Evolutionary conservation across 371 early-diverging fungal species (phyloP).

Genomic region (Lichtheimia hyalospora): DNA sequence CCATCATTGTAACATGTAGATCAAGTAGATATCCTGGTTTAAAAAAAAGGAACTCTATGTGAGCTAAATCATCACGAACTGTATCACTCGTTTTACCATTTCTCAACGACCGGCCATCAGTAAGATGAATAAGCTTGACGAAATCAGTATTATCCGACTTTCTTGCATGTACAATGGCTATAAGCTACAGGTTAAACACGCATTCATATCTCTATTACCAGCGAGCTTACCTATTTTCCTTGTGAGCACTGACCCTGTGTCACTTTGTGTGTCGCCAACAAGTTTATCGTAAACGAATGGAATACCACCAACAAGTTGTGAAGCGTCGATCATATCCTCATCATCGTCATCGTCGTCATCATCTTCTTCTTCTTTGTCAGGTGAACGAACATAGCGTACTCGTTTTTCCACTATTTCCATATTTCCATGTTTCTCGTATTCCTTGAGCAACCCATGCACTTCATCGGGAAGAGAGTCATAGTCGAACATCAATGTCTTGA

Average conservation of each 20-base stretch:
- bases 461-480: slow-evolving; percentile 31
- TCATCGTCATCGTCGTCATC: slow-evolving; percentile 21
- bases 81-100: slow-evolving; percentile 7
- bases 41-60: background rate
- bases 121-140: slow-evolving; percentile 23
- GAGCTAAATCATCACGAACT: background rate
- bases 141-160: slow-evolving; percentile 16
- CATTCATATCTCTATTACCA: background rate
- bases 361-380: slow-evolving; percentile 11
- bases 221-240: background rate
- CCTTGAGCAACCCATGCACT: slow-evolving; percentile 22
- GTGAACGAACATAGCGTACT: slow-evolving; percentile 1
- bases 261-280: background rate
- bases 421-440: slow-evolving; percentile 17
- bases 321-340: slow-evolving; percentile 5
- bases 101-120: slow-evolving; percentile 7
- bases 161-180: slow-evolving; percentile 17
- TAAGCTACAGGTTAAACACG: background rate
- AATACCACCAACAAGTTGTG: background rate
- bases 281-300: background rate
- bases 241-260: background rate
- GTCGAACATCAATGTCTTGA: slow-evolving; percentile 25
- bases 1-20: slow-evolving; percentile 37
- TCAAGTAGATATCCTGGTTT: slow-evolving; percentile 21
- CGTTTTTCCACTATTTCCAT: slow-evolving; percentile 15